phyloP scores from a whole-genome alignment of 2,329 filamentous ascomycete genomes.

The Aspergillus sp. region DNA sequence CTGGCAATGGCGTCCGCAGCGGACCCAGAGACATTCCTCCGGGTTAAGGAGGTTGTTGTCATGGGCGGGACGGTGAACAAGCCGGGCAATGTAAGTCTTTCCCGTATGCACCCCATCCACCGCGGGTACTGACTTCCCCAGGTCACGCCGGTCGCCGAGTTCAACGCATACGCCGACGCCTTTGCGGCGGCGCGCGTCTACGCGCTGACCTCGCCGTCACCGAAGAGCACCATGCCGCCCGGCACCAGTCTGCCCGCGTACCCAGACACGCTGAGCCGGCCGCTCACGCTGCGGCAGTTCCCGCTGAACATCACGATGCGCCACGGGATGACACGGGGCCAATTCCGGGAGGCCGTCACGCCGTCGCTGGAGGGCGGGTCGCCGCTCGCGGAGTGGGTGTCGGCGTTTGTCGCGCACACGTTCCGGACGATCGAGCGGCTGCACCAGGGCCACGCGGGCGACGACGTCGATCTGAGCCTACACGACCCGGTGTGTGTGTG shows the following conservation, averaged over 20 bases:
- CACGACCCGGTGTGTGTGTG: conserved; percentile 79
- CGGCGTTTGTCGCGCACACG: conserved; percentile 68
- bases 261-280: conserved; percentile 61
- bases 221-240: conserved; percentile 78
- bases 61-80: conserved; percentile 87
- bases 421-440: conserved; percentile 68
- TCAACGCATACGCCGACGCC: conserved; percentile 91
- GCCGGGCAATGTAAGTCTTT: conserved; percentile 70
- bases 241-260: conserved; percentile 56
- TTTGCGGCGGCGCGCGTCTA: conserved; percentile 74
- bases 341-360: conserved; percentile 58
- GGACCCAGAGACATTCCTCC: conserved; percentile 85
- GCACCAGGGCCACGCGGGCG: conserved; percentile 52
- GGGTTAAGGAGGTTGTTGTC: conserved; percentile 84
- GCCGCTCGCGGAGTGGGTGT: conserved; percentile 71
- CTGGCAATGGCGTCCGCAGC: conserved; percentile 82
- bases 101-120: background rate
- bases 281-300: conserved; percentile 68
- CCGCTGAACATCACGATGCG: conserved; percentile 74
- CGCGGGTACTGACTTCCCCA: conserved; percentile 8
- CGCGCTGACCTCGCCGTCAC: conserved; percentile 71
- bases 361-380: conserved; percentile 61
- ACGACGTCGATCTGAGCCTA: conserved; percentile 59
- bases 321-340: conserved; percentile 63
- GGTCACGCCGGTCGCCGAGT: conserved; percentile 79